Evolutionary conservation across 1,284 basidiomycete species (phyloP).

Genomic region (Melampsora americana): DNA sequence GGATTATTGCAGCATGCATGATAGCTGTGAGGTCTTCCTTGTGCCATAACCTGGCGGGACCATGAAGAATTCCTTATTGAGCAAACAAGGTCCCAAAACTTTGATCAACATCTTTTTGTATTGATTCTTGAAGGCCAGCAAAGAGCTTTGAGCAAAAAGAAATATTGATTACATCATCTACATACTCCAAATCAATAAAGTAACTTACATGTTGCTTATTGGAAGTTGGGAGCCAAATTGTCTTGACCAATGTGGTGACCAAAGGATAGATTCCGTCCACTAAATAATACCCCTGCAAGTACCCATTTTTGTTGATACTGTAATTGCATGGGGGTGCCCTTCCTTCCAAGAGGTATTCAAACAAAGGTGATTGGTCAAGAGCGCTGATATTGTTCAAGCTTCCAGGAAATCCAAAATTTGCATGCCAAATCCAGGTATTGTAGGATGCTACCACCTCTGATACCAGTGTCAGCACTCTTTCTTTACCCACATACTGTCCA

Average conservation of each 20-base stretch:
- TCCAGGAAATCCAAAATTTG: conserved; percentile 26
- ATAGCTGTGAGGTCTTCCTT: conserved; percentile 1
- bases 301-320: conserved; percentile 14
- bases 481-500: conserved; percentile 11
- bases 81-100: conserved; percentile 22
- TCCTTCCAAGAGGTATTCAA: conserved; percentile 22
- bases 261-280: conserved; percentile 9
- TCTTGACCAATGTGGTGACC: conserved; percentile 11
- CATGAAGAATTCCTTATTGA: neutral
- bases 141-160: neutral
- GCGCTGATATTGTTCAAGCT: conserved; percentile 20
- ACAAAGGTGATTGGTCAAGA: conserved; percentile 5
- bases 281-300: conserved; percentile 7
- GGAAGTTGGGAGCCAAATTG: conserved; percentile 3
- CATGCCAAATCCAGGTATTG: conserved; percentile 32
- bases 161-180: too few species aligned
- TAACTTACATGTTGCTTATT: too few species aligned
- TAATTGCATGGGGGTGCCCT: neutral
- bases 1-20: conserved; percentile 20
- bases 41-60: neutral
- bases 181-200: too few species aligned
- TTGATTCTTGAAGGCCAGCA: conserved; percentile 14
- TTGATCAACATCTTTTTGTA: conserved; percentile 4
- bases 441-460: conserved; percentile 14
- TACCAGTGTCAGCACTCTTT: conserved; percentile 15